phyloP scores from a whole-genome alignment of 345 rosid species.

The Bretschneidera sinensis region DNA sequence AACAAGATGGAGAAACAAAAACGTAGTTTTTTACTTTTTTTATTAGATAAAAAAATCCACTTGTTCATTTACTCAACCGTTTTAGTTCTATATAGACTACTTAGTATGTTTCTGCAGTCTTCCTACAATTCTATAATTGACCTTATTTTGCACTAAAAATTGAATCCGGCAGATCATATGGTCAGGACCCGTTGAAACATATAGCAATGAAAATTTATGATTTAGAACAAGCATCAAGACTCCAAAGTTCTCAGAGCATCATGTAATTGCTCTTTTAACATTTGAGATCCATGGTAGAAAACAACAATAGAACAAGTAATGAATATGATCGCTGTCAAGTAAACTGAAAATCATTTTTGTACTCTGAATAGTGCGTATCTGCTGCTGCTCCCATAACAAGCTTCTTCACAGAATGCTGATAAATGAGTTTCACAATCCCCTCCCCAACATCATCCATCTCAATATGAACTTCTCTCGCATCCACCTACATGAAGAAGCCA shows the following conservation, averaged over 20 bases:
- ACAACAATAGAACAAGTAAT: background rate
- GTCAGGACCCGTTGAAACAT: no score
- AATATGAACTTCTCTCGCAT: slow-evolving; percentile 31
- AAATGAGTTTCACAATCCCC: slow-evolving; percentile 67
- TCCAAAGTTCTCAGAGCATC: background rate
- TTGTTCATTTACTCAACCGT: no score
- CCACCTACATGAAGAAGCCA: slow-evolving; percentile 42
- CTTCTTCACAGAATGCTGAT: slow-evolving; percentile 43
- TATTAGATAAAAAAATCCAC: no score
- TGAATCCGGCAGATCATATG: no score
- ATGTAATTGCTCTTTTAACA: background rate
- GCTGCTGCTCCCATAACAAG: slow-evolving; percentile 86
- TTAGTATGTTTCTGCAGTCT: no score
- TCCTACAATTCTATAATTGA: no score
- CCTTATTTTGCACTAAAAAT: no score
- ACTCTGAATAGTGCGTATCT: slow-evolving; percentile 46
- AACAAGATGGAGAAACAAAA: no score
- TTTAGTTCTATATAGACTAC: no score
- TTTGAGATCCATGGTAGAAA: background rate
- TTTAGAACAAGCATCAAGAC: background rate
- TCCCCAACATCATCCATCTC: slow-evolving; percentile 49
- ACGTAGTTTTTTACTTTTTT: no score
- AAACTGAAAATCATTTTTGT: slow-evolving; percentile 5
- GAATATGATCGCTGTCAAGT: background rate
- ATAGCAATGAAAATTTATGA: no score